Percentiles rank a stretch among this genome's conserved stretches.
Evolutionary conservation across 352 stramenopile genomes (phyloP).

Genomic region (Globisporangium polare): DNA sequence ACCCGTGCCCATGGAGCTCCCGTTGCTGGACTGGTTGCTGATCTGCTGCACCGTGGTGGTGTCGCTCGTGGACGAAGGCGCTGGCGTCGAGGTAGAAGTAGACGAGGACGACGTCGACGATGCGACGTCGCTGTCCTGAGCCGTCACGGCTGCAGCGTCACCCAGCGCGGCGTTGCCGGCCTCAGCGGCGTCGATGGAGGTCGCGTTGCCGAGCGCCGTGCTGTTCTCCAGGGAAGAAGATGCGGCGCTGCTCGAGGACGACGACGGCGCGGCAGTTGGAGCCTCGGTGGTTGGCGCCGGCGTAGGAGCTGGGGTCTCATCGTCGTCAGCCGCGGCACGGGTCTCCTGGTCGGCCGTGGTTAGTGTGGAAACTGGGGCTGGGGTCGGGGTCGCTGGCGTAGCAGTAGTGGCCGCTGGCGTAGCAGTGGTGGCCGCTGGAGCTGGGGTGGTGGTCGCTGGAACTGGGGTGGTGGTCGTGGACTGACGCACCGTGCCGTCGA

Average conservation of each 20-base stretch:
- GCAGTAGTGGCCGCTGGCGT: conserved; percentile 1
- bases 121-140: not conserved
- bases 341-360: not conserved
- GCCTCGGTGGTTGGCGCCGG: not conserved
- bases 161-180: not conserved
- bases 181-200: not conserved
- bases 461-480: too few relatives aligned
- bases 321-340: not conserved
- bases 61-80: not conserved
- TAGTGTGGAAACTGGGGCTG: not conserved
- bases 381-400: too few relatives aligned
- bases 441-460: conserved; percentile 7
- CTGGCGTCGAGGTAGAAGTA: not conserved
- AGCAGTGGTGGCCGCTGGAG: conserved; percentile 1
- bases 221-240: not conserved
- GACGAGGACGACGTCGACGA: not conserved
- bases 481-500: conserved; percentile 23
- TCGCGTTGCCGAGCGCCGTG: not conserved
- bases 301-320: not conserved
- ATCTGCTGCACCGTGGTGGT: conserved; percentile 13
- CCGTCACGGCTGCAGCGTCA: not conserved
- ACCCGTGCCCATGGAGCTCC: conserved; percentile 17
- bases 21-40: conserved; percentile 26
- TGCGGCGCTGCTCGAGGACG: not conserved
- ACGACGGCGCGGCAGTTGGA: not conserved